Base-by-base conservation (phyloP, 169 alveolate species). In the Eimeria necatrix region DNA sequence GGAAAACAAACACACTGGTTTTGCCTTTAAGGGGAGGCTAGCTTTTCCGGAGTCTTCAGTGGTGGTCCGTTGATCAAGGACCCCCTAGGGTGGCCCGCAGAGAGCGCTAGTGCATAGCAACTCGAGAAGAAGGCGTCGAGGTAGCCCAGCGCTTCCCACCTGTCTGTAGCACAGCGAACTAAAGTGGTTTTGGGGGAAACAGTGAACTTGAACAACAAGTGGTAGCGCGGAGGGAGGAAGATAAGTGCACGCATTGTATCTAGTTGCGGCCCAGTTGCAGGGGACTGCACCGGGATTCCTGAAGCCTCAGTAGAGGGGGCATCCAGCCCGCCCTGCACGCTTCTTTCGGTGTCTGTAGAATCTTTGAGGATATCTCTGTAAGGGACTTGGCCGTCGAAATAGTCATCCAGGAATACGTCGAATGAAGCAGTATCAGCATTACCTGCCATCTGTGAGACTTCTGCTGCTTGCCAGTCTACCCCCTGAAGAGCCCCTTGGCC, bases 131-230 rank as follows among this genome's bases (percentile, higher is more conserved):
- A 88, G 71, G 74, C 76, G 18, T 88, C 94, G 64, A 88, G 49
- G 73, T 88, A 71, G 71, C 85, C 94, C 7, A 88, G 94, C 46
- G 76, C 73, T 86, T 88, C 85, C 59, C 76, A 88, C 51, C 94
- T 52, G 41, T 88, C 94, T 14, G 86, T 71, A 51, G 86, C 94
- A 18, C 74, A 14, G n/a, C 94, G 85, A n/a, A 88, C 94, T 6
- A 51, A 49, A 10, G 94, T 52, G 14, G 94, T 70, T 12, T 52
- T 48, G 4, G 49, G 16, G 3, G 94, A 64, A 20, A 88, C 86
- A 20, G 59, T 88, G 32, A 88, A 88, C 46, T 20, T 88, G 16
- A 88, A 32, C 24, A 88, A 71, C 26, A 88, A 41, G 26, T 88
- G 94, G 53, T 70, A 71, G 22, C 86, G 68, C 0, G 94, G 94